Evolutionary conservation across 2,329 filamentous ascomycete genomes (phyloP).

Genomic region (Apiospora sp.): DNA sequence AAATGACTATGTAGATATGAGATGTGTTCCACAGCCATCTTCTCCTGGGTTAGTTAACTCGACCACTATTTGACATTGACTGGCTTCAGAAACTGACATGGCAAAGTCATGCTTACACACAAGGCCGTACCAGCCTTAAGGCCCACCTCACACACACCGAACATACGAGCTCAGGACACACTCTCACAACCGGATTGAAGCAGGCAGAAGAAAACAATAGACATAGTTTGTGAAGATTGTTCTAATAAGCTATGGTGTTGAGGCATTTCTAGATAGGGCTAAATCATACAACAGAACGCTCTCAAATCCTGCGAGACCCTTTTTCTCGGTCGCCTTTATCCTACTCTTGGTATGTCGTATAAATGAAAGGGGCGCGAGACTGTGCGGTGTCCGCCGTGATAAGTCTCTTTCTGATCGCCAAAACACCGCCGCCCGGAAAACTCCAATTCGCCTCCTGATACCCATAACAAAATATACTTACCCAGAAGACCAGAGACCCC

Average conservation of each 20-base stretch:
- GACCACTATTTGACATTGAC: background rate
- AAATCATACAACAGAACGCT: conserved; percentile 15
- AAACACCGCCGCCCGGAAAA: conserved; percentile 9
- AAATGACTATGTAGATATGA: background rate
- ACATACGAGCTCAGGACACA: background rate
- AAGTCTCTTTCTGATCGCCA: conserved; percentile 4
- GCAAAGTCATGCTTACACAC: background rate
- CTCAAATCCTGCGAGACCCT: conserved; percentile 10
- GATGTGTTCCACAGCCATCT: background rate
- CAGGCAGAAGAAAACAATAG: background rate
- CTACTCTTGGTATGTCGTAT: conserved; percentile 4
- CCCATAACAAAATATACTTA: background rate
- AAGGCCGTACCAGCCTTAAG: background rate
- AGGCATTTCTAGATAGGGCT: conserved; percentile 7
- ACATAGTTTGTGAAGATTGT: conserved; percentile 1
- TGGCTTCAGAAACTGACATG: background rate
- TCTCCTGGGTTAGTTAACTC: background rate
- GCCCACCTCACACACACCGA: background rate
- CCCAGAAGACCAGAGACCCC: background rate
- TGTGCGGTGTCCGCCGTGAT: background rate
- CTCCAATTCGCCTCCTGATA: background rate
- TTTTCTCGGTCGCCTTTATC: conserved; percentile 10
- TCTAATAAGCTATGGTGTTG: conserved; percentile 18
- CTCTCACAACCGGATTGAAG: too few species aligned
- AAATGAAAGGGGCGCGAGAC: conserved; percentile 3